phyloP scores from a whole-genome alignment of 1,284 basidiomycete genomes.

The Leccinum pachyderme region DNA sequence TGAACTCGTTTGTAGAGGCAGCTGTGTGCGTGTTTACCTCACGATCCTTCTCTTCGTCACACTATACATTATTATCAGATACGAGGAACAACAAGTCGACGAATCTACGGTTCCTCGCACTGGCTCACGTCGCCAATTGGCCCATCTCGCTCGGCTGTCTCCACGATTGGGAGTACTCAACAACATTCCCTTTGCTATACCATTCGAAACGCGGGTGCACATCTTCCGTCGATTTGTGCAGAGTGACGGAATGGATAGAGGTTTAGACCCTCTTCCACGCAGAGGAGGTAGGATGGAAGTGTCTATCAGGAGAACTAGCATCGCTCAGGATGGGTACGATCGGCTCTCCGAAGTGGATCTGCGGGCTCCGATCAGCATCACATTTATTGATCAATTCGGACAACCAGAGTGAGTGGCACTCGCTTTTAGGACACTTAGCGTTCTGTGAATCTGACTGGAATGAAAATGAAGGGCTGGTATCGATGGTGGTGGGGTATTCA shows the following conservation, averaged over 20 bases:
- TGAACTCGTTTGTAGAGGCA: slow-evolving; percentile 86
- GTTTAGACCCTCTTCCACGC: slow-evolving; percentile 15
- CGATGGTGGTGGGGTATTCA: slow-evolving; percentile 97
- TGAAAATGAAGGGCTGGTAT: slow-evolving; percentile 68
- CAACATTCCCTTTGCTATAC: slow-evolving; percentile 96
- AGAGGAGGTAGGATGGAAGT: slow-evolving; percentile 43
- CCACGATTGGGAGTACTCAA: slow-evolving; percentile 90
- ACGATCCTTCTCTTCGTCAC: background rate
- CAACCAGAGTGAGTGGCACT: slow-evolving; percentile 64
- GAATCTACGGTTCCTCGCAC: slow-evolving; percentile 25
- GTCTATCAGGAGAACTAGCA: slow-evolving; percentile 68
- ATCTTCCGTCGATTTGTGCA: slow-evolving; percentile 86
- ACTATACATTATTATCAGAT: slow-evolving; percentile 33
- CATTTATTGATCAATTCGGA: slow-evolving; percentile 90
- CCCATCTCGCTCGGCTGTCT: slow-evolving; percentile 63
- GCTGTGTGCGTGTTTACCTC: slow-evolving; percentile 58
- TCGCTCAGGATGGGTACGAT: slow-evolving; percentile 90
- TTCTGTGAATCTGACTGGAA: slow-evolving; percentile 2
- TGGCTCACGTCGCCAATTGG: slow-evolving; percentile 68
- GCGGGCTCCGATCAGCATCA: slow-evolving; percentile 81
- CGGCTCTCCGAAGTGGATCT: slow-evolving; percentile 73
- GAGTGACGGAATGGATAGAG: slow-evolving; percentile 47
- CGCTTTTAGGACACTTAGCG: background rate
- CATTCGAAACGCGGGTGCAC: slow-evolving; percentile 86
- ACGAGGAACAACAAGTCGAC: slow-evolving; percentile 57